Conservation (phyloP, 345 rosid species). For the Salix udensis region DNA sequence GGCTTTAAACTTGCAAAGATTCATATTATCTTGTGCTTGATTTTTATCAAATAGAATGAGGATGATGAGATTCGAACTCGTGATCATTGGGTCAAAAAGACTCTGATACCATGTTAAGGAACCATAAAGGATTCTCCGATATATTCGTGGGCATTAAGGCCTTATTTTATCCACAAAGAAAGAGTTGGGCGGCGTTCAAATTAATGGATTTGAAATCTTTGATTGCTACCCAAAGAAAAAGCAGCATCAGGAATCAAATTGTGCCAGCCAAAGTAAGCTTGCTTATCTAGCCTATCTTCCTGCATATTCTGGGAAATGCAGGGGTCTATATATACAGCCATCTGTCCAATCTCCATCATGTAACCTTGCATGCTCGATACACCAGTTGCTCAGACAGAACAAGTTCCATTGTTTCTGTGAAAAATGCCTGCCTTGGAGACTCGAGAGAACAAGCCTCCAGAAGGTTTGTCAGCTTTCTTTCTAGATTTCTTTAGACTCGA, state of each 20-base stretch:
- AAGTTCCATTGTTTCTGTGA: not conserved
- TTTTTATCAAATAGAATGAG: too few species aligned
- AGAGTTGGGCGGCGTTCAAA: not conserved
- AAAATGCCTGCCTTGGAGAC: slow-evolving; percentile 24
- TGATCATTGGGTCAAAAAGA: accelerated
- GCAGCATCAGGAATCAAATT: not conserved
- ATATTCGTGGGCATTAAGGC: too few species aligned
- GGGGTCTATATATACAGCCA: slow-evolving; percentile 7
- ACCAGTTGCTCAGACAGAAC: not conserved
- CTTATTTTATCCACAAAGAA: too few species aligned
- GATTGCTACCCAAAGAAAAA: not conserved
- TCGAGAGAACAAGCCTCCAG: slow-evolving; percentile 22
- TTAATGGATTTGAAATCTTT: not conserved
- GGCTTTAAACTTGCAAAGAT: too few species aligned
- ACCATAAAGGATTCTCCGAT: too few species aligned
- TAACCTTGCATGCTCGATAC: not conserved
- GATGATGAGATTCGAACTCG: too few species aligned
- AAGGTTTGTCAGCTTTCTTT: slow-evolving; percentile 15
- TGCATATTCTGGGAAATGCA: not conserved
- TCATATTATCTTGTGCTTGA: too few species aligned
- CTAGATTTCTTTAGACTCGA: not conserved
- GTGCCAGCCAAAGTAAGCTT: not conserved
- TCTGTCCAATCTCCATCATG: not conserved
- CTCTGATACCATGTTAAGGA: too few species aligned
- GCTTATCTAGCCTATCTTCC: not conserved